Evolutionary conservation across 2,329 filamentous ascomycete genomes (phyloP).

Genomic region (Alternaria arbusti): DNA sequence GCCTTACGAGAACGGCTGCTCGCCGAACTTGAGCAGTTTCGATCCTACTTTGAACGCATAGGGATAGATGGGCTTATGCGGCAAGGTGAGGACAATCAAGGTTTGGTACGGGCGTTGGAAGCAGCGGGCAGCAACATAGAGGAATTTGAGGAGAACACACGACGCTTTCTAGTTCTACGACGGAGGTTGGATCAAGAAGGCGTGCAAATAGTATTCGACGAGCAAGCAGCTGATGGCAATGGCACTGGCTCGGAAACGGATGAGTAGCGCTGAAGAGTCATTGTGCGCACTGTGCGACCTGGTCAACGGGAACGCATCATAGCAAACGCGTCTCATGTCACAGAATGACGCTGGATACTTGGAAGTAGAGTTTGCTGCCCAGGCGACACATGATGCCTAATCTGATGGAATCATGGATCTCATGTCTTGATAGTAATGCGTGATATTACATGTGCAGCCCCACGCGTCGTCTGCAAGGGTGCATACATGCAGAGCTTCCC

Average conservation of each 20-base stretch:
- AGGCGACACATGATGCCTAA: slow-evolving; percentile 3
- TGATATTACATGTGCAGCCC: slow-evolving; percentile 5
- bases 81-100: slow-evolving; percentile 24
- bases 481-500: background rate
- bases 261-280: slow-evolving; percentile 4
- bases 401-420: background rate
- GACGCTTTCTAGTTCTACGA: slow-evolving; percentile 28
- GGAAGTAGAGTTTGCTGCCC: background rate
- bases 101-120: slow-evolving; percentile 26
- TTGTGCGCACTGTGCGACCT: background rate
- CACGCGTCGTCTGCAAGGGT: slow-evolving; percentile 5
- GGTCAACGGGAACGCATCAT: background rate
- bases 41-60: slow-evolving; percentile 37
- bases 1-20: slow-evolving; percentile 26
- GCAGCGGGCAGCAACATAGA: slow-evolving; percentile 27
- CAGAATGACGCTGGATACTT: background rate
- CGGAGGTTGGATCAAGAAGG: slow-evolving; percentile 31
- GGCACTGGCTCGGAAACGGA: slow-evolving; percentile 19
- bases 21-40: slow-evolving; percentile 31
- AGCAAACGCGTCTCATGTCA: background rate
- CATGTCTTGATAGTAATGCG: slow-evolving; percentile 5
- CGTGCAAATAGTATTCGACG: slow-evolving; percentile 35
- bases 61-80: slow-evolving; percentile 28
- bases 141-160: slow-evolving; percentile 38
- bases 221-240: slow-evolving; percentile 6